These are phyloP conservation scores for Claviceps sp. DNA, from an alignment of 2,329 filamentous ascomycete genomes.

Conservation along the genomic window DNA sequence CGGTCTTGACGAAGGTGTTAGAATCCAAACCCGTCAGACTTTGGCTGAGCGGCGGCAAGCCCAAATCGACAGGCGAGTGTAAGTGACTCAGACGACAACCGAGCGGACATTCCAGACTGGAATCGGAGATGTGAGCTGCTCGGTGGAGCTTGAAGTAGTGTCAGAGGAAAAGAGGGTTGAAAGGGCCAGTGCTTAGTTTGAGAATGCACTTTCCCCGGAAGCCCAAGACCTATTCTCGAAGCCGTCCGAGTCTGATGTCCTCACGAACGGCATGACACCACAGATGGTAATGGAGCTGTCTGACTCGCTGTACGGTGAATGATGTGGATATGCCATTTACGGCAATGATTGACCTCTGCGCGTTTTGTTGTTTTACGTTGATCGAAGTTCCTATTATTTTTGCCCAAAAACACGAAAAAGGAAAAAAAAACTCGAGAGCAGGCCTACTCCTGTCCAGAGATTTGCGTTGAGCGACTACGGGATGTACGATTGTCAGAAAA, in stretches of 20 bases:
- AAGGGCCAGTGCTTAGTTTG: too few species aligned
- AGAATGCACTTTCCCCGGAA: too few species aligned
- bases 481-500: conserved; percentile 12
- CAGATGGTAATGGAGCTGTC: background rate
- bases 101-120: background rate
- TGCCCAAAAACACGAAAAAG: background rate
- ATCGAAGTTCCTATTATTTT: background rate
- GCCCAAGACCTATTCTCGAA: background rate
- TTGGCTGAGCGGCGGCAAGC: background rate
- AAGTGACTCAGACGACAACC: background rate
- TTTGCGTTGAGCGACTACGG: conserved; percentile 2
- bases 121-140: background rate
- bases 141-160: background rate
- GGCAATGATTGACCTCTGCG: background rate
- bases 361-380: background rate
- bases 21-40: conserved; percentile 13
- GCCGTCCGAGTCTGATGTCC: background rate
- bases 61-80: background rate
- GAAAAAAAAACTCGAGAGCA: background rate
- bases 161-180: background rate
- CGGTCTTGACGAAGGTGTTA: conserved; percentile 24
- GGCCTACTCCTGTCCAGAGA: background rate
- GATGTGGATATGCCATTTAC: background rate
- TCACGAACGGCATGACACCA: background rate
- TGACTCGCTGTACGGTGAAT: background rate